Base-by-base conservation (phyloP, 2,329 filamentous ascomycete species). In the Trichoderma sp. region DNA sequence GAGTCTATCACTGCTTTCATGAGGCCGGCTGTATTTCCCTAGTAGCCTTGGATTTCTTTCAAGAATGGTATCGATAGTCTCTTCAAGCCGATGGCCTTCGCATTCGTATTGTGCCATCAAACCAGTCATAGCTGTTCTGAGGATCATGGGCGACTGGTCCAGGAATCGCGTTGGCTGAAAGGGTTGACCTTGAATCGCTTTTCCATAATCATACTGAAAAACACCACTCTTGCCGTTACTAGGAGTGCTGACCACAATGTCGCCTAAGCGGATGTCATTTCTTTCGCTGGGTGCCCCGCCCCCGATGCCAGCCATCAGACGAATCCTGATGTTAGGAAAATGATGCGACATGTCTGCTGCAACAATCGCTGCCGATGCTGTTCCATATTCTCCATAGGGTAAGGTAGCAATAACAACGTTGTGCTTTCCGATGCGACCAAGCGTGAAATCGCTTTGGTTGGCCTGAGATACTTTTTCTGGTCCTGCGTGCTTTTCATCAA, bases 321-420 rank as follows among this genome's bases (percentile, higher is more conserved):
- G 69, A 45, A 77, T 27, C 9, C 0, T 59, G 0, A 59, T n/a
- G 14, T 35, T 69, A 7, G 66, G 66, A 2, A 69, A 69, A 9
- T 50, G 59, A n/a, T 33, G 31, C 29, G 50, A 35, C 66, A 69
- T 69, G 4, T 59, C 66, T 7, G 12, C 33, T 6, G 66, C 66
- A 24, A 69, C 50, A 3, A 31, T 16, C 21, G 66, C 66, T 16
- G 66, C 66, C 1, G 66, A 33, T 27, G 45, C 66, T 12, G 45
- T 69, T 5, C 66, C 50, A 12, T 69, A 69, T 68, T 56, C 75
- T 6, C 59, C 59, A 14, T 1, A 2, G 0, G 77, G 76, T 1
- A 79, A 16, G 1, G 59, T 56, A 16, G 78, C 76, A 21, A 79
- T 78, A 9, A 77, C 78, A n/a, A 78, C 29, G 12, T 79, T 78